phyloP scores from a whole-genome alignment of 208 protist genomes.

The Trypanosomatidae sp. region DNA sequence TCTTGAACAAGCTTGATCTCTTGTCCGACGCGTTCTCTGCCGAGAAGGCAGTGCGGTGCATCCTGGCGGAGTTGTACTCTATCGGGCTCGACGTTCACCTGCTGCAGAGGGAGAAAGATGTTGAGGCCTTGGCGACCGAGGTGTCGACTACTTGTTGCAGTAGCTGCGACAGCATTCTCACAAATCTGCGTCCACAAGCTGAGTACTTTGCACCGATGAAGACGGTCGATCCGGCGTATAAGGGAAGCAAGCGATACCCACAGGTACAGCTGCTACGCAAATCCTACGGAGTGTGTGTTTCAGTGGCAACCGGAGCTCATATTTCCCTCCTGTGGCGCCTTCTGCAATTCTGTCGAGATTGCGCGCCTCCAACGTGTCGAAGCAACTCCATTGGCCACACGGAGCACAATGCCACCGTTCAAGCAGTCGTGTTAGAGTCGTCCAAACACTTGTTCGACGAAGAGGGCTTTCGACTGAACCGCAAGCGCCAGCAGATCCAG shows the following conservation, averaged over 20 bases:
- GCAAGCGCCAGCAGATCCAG: conserved; percentile 50
- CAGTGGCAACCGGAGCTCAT: conserved; percentile 49
- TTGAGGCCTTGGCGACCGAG: conserved; percentile 22
- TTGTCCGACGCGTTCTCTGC: conserved; percentile 63
- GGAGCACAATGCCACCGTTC: conserved; percentile 67
- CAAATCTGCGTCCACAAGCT: conserved; percentile 4
- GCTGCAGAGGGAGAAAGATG: conserved; percentile 41
- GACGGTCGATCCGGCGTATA: conserved; percentile 56
- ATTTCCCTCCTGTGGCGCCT: conserved; percentile 70
- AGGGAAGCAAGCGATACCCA: conserved; percentile 63
- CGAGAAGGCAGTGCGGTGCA: conserved; percentile 32
- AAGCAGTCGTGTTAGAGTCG: conserved; percentile 84
- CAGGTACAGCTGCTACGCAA: conserved; percentile 65
- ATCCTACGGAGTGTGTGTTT: conserved; percentile 82
- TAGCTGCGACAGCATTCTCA: not conserved
- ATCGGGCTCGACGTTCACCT: conserved; percentile 76
- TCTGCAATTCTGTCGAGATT: conserved; percentile 43
- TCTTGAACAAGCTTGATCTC: conserved; percentile 87
- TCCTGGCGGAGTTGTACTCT: conserved; percentile 46
- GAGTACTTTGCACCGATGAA: conserved; percentile 72
- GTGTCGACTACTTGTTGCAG: not conserved
- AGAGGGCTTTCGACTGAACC: conserved; percentile 75
- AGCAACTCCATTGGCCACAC: conserved; percentile 39
- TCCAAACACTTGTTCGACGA: conserved; percentile 92
- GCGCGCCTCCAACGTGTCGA: conserved; percentile 45